These are phyloP conservation scores for Yamadazyma atmosphaerica DNA, from an alignment of 1,139 yeast species.

Conservation along the genomic window DNA sequence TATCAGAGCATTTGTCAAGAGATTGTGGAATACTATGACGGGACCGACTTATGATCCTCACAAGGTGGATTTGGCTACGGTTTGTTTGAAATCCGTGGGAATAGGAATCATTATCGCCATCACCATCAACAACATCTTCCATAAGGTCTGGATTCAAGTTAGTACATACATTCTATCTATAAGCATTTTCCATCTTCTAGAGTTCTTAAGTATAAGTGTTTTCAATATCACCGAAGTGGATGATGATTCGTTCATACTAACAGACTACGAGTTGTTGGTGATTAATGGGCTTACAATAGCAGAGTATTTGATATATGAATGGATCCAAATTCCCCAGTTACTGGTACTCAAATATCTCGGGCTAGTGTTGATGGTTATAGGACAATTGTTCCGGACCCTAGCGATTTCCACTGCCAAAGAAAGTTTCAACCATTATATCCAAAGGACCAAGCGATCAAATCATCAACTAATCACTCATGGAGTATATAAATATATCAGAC, in stretches of 20 bases:
- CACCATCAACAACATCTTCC: slow-evolving; percentile 10
- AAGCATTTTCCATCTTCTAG: slow-evolving; percentile 73
- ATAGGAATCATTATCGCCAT: slow-evolving; percentile 29
- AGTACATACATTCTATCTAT: slow-evolving; percentile 52
- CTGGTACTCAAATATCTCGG: slow-evolving; percentile 37
- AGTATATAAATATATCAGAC: slow-evolving; percentile 65
- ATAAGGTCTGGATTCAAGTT: slow-evolving; percentile 6
- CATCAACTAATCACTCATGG: slow-evolving; percentile 77
- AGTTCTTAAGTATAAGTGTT: slow-evolving; percentile 74
- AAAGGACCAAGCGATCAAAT: slow-evolving; percentile 45
- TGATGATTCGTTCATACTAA: slow-evolving; percentile 73
- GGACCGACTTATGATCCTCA: slow-evolving; percentile 23
- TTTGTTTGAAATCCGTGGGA: slow-evolving; percentile 31
- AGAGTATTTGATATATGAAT: slow-evolving; percentile 21
- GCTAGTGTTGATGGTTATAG: slow-evolving; percentile 44
- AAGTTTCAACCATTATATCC: slow-evolving; percentile 85
- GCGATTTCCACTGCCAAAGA: slow-evolving; percentile 89
- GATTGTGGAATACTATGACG: too few species aligned
- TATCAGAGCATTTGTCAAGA: too few species aligned
- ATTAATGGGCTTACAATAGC: slow-evolving; percentile 51
- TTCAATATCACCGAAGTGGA: slow-evolving; percentile 68
- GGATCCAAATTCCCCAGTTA: slow-evolving; percentile 5
- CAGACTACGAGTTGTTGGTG: slow-evolving; percentile 65
- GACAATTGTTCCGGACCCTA: slow-evolving; percentile 66
- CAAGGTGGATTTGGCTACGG: slow-evolving; percentile 31